Conservation (phyloP, 2,329 filamentous ascomycete species). For the Fusarium temperatum region DNA sequence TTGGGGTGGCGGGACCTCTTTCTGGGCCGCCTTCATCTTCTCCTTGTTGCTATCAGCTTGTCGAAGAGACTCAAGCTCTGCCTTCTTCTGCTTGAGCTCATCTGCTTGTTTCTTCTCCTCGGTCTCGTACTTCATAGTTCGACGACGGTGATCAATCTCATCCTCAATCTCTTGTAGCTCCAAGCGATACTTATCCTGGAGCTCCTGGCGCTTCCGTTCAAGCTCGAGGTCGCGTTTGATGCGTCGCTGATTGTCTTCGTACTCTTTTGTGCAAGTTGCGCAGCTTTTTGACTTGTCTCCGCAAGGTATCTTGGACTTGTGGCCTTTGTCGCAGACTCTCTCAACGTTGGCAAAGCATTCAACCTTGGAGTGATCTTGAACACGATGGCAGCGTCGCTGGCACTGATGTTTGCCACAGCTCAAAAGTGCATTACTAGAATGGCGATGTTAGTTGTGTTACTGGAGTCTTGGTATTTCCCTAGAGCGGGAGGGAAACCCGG, state of each 20-base stretch:
- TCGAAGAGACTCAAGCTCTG: conserved; percentile 56
- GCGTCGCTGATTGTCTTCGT: conserved; percentile 50
- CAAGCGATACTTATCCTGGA: conserved; percentile 55
- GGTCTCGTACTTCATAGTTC: conserved; percentile 51
- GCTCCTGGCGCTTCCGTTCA: conserved; percentile 56
- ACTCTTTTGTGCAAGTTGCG: conserved; percentile 60
- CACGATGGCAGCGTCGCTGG: conserved; percentile 67
- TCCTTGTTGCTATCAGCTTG: conserved; percentile 38
- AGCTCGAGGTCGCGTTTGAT: conserved; percentile 58
- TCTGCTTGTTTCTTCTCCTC: conserved; percentile 57
- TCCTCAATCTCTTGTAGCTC: conserved; percentile 61
- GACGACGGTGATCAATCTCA: conserved; percentile 60
- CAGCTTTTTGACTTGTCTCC: conserved; percentile 54
- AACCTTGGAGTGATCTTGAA: conserved; percentile 64
- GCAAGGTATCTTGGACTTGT: conserved; percentile 60
- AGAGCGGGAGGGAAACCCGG: too few species aligned
- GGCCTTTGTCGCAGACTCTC: conserved; percentile 60
- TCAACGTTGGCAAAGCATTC: conserved; percentile 49
- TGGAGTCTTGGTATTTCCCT: too few species aligned
- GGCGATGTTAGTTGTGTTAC: too few species aligned
- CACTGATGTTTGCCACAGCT: conserved; percentile 69
- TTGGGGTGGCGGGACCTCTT: too few species aligned
- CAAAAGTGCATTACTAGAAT: conserved; percentile 59
- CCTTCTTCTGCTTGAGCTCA: conserved; percentile 55
- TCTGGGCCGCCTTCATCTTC: conserved; percentile 16